phyloP scores from a whole-genome alignment of 2,329 filamentous ascomycete genomes.

The Neodidymelliopsis sp. region DNA sequence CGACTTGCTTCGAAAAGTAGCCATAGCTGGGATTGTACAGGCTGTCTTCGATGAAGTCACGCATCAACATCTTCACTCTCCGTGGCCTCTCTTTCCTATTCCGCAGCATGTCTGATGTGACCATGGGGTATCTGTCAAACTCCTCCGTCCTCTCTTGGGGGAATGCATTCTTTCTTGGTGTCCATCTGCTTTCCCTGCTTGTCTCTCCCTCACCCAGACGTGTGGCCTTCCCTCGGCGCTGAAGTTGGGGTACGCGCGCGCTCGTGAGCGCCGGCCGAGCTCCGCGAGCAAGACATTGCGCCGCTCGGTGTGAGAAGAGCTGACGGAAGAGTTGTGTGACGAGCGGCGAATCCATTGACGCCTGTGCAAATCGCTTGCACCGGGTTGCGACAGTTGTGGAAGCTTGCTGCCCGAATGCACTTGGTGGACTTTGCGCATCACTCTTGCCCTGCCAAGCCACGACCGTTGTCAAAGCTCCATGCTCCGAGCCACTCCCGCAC shows the following conservation, averaged over 20 bases:
- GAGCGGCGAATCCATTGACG: constrained; percentile 80
- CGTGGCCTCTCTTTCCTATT: constrained; percentile 76
- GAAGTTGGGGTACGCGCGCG: constrained; percentile 37
- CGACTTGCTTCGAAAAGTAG: constrained; percentile 95
- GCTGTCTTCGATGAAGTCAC: constrained; percentile 98
- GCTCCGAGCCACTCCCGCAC: constrained; percentile 21
- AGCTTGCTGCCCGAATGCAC: constrained; percentile 29
- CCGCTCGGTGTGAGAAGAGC: constrained; percentile 79
- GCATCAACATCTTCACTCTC: constrained; percentile 93
- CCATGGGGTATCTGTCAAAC: constrained; percentile 80
- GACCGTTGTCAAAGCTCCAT: constrained; percentile 30
- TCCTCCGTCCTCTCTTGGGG: constrained; percentile 80
- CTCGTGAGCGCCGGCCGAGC: constrained; percentile 49
- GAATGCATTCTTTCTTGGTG: constrained; percentile 79
- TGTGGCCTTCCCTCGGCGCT: constrained; percentile 42
- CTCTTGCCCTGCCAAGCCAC: constrained; percentile 37
- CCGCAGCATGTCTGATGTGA: constrained; percentile 82
- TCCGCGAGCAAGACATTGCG: constrained; percentile 58
- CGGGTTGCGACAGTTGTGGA: constrained; percentile 21
- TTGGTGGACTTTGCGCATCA: constrained; percentile 34
- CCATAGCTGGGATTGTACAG: constrained; percentile 94
- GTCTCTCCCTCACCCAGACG: constrained; percentile 44
- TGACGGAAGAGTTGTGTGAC: constrained; percentile 82
- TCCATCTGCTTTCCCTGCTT: constrained; percentile 77
- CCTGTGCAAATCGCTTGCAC: constrained; percentile 20